Conservation (phyloP, 2,329 filamentous ascomycete genomes). For the Trichoderma citrinoviride region DNA sequence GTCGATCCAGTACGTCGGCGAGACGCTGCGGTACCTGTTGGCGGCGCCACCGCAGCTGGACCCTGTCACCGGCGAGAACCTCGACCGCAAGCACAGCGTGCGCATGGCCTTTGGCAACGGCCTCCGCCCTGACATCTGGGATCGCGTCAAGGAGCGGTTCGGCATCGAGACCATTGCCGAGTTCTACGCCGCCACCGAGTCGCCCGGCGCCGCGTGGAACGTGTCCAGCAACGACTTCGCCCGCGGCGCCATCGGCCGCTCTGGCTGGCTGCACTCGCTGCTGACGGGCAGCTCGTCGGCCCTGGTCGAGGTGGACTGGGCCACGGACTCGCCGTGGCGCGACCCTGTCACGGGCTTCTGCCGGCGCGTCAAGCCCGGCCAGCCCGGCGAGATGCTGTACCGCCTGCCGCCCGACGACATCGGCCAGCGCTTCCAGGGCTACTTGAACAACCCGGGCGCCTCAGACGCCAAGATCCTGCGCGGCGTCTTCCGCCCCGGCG, state of each 20-base stretch:
- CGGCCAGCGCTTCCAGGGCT: constrained; percentile 70
- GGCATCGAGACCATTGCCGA: constrained; percentile 70
- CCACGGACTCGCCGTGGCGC: constrained; percentile 65
- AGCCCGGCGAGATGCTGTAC: constrained; percentile 74
- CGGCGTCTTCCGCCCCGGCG: constrained; percentile 69
- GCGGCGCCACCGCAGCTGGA: constrained; percentile 62
- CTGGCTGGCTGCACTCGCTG: constrained; percentile 59
- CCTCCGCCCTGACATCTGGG: constrained; percentile 81
- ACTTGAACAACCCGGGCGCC: constrained; percentile 71
- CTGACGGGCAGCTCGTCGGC: constrained; percentile 51
- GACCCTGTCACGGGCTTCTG: constrained; percentile 70
- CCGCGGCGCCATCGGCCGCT: constrained; percentile 74
- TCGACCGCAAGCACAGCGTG: constrained; percentile 73
- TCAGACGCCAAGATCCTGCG: constrained; percentile 72
- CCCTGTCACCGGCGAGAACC: constrained; percentile 59
- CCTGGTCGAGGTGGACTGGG: constrained; percentile 69
- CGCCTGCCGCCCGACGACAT: constrained; percentile 65
- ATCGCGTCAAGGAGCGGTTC: constrained; percentile 77
- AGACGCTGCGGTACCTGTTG: constrained; percentile 80
- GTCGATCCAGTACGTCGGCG: constrained; percentile 82
- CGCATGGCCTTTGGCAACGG: constrained; percentile 80
- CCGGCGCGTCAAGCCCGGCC: constrained; percentile 53
- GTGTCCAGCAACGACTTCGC: constrained; percentile 68
- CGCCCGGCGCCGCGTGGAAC: constrained; percentile 68
- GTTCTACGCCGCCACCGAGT: constrained; percentile 80